phyloP scores from a whole-genome alignment of 2,329 filamentous ascomycete genomes.

The Corynespora cassiicola region DNA sequence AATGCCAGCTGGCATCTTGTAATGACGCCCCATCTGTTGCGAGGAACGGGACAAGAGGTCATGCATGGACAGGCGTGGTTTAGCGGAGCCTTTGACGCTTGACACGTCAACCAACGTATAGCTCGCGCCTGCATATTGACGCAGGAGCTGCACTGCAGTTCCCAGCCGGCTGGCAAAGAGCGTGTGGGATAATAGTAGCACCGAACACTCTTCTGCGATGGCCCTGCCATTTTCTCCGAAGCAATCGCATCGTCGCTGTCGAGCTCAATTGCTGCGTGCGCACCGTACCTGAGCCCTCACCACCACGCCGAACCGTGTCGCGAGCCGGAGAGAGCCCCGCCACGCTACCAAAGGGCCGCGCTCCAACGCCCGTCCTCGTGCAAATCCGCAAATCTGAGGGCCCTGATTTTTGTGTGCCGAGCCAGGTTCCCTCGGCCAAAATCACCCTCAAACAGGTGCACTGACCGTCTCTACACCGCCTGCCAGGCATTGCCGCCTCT shows the following conservation, averaged over 20 bases:
- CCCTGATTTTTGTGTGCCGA: constrained; percentile 22
- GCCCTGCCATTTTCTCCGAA: constrained; percentile 35
- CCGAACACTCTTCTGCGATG: constrained; percentile 26
- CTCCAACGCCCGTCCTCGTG: constrained; percentile 17
- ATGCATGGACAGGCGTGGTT: constrained; percentile 38
- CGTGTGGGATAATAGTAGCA: constrained; percentile 41
- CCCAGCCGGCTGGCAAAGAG: constrained; percentile 39
- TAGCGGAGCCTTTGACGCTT: constrained; percentile 42
- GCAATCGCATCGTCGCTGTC: no score
- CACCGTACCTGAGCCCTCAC: constrained; percentile 27
- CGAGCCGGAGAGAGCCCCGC: constrained; percentile 20
- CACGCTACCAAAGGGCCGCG: constrained; percentile 11
- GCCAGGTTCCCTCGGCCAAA: constrained; percentile 32
- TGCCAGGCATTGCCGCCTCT: constrained; percentile 39
- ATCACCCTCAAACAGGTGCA: constrained; percentile 37
- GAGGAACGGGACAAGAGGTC: constrained; percentile 30
- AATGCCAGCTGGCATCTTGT: constrained; percentile 48
- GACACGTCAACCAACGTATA: constrained; percentile 43
- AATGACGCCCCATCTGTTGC: constrained; percentile 36
- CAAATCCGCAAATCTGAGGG: constrained; percentile 21
- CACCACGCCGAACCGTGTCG: constrained; percentile 19
- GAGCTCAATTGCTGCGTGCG: constrained; percentile 27
- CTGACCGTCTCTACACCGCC: constrained; percentile 48
- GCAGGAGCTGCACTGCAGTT: constrained; percentile 47
- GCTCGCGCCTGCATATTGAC: constrained; percentile 48